Evolutionary conservation across 768 basidiomycete species (phyloP).

Genomic region (Russula brevipes): DNA sequence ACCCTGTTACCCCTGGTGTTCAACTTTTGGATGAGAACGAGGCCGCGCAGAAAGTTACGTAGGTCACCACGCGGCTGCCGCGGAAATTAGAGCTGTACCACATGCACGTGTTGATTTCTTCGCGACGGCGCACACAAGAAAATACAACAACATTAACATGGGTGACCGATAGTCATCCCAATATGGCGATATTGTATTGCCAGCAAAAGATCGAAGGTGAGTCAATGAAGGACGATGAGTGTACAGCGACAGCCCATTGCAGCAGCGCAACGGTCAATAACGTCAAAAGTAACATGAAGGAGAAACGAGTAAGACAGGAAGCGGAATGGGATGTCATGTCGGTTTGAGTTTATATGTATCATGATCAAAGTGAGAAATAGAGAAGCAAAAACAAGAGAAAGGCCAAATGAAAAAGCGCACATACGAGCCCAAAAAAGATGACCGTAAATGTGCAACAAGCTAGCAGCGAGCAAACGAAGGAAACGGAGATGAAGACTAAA

Average conservation of each 20-base stretch:
- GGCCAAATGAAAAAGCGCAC: slow-evolving; percentile 11
- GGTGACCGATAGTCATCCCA: slow-evolving; percentile 11
- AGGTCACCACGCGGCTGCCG: neutral
- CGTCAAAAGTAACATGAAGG: slow-evolving; percentile 27
- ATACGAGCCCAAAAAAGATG: slow-evolving; percentile 10
- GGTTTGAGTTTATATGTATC: slow-evolving; percentile 23
- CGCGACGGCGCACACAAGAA: neutral
- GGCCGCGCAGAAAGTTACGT: too few relatives aligned
- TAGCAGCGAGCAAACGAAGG: neutral
- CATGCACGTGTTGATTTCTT: neutral
- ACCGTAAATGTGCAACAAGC: slow-evolving; percentile 17
- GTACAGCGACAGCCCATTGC: slow-evolving; percentile 17
- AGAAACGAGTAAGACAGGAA: slow-evolving; percentile 20
- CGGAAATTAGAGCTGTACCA: neutral
- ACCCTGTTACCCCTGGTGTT: too few relatives aligned
- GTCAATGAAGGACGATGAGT: slow-evolving; percentile 7
- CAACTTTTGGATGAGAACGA: too few relatives aligned
- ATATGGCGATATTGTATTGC: slow-evolving; percentile 19
- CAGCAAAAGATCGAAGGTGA: neutral
- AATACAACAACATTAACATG: slow-evolving; percentile 23
- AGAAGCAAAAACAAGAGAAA: neutral
- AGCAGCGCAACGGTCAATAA: slow-evolving; percentile 19
- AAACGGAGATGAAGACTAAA: neutral
- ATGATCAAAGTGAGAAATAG: slow-evolving; percentile 7
- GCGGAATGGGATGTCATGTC: slow-evolving; percentile 28